A percentile compares a stretch with the other conserved stretches of the same genome.
These are phyloP conservation scores for Hansenula anomala DNA, from an alignment of 1,139 yeast genomes.

Conservation along the genomic window DNA sequence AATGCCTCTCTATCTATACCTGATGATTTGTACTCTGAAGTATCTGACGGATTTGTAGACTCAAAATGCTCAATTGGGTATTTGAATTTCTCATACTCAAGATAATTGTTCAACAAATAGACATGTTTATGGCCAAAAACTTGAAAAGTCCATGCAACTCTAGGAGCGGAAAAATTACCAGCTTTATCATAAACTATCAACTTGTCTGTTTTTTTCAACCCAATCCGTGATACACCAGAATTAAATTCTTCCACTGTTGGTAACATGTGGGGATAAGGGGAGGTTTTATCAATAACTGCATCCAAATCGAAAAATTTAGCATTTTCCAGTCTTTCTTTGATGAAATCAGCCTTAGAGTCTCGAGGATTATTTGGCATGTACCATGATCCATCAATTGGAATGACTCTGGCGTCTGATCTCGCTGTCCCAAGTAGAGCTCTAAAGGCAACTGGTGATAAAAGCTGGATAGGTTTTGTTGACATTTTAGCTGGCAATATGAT, in stretches of 20 bases:
- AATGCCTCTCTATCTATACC: constrained; percentile 44
- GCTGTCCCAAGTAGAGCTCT: constrained; percentile 17
- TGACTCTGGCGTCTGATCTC: constrained; percentile 30
- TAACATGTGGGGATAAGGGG: constrained; percentile 85
- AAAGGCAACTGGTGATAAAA: constrained; percentile 19
- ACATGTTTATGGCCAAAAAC: constrained; percentile 72
- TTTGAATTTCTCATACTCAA: constrained; percentile 39
- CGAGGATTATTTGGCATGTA: constrained; percentile 73
- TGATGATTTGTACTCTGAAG: constrained; percentile 33
- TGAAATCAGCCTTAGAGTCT: constrained; percentile 53
- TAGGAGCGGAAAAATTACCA: constrained; percentile 83
- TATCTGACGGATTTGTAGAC: constrained; percentile 13
- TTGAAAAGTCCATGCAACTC: constrained; percentile 87
- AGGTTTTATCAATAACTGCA: constrained; percentile 47
- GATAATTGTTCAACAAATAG: constrained; percentile 64
- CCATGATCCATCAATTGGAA: constrained; percentile 91
- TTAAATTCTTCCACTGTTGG: constrained; percentile 59
- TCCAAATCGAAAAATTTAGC: constrained; percentile 84
- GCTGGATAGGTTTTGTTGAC: constrained; percentile 20
- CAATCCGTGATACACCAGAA: constrained; percentile 41
- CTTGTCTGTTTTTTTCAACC: constrained; percentile 39
- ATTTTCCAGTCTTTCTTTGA: constrained; percentile 53
- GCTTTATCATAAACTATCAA: constrained; percentile 81
- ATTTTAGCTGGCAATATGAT: constrained; percentile 2
- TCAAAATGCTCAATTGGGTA: constrained; percentile 31